phyloP scores from a whole-genome alignment of 352 stramenopile species.

The Peronospora belbahrii region DNA sequence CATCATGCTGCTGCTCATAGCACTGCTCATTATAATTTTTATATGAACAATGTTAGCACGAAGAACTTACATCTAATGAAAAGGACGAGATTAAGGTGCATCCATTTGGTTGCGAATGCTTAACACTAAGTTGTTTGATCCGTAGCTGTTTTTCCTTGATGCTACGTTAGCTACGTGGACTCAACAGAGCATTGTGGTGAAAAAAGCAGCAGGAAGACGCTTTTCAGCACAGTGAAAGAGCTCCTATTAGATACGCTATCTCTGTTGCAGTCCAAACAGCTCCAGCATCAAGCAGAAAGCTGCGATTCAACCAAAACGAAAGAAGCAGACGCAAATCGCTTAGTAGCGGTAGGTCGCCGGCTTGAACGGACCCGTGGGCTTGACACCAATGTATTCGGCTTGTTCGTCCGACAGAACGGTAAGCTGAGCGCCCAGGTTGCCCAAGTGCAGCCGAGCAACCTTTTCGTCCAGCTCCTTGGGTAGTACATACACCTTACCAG shows the following conservation, averaged over 20 bases:
- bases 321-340: conserved; percentile 4
- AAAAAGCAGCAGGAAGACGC: conserved; percentile 15
- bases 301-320: conserved; percentile 4
- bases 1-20: conserved; percentile 40
- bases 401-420: conserved; percentile 93
- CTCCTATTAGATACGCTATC: conserved; percentile 9
- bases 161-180: conserved; percentile 8
- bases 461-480: conserved; percentile 98
- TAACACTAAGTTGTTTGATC: conserved; percentile 15
- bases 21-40: conserved; percentile 45
- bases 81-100: conserved; percentile 1
- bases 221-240: conserved; percentile 33
- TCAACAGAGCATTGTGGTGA: conserved; percentile 29
- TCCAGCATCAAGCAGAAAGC: conserved; percentile 5
- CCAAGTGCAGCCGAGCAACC: conserved; percentile 95
- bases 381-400: conserved; percentile 97
- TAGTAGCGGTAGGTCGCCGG: conserved; percentile 98
- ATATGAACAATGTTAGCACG: conserved; percentile 23
- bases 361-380: conserved; percentile 93
- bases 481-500: conserved; percentile 96
- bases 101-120: conserved; percentile 7
- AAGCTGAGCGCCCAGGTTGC: conserved; percentile 93
- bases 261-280: conserved; percentile 16
- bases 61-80: background rate
- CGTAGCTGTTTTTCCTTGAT: conserved; percentile 4